phyloP scores from a whole-genome alignment of 352 stramenopile species.

The Saprolegnia diclina region DNA sequence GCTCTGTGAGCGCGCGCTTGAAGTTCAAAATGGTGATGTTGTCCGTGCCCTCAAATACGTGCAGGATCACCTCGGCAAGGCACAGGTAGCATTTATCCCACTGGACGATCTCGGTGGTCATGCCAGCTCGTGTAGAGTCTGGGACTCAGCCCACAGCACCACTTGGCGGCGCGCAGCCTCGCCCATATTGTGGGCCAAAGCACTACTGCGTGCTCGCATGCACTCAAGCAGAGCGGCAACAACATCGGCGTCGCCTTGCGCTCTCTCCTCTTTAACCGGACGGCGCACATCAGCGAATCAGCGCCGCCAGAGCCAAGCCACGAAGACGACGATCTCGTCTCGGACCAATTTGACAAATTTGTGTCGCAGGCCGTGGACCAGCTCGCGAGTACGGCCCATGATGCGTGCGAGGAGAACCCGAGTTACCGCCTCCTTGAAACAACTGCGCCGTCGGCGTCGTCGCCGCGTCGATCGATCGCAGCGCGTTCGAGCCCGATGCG shows the following conservation, averaged over 20 bases:
- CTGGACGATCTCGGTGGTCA: background rate
- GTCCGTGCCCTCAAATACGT: conserved; percentile 26
- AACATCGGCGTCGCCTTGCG: conserved; percentile 23
- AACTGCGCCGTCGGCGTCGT: conserved; percentile 41
- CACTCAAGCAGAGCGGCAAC: conserved; percentile 15
- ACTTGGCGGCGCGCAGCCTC: conserved; percentile 22
- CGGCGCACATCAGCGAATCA: background rate
- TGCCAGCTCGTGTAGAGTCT: background rate
- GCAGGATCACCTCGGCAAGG: conserved; percentile 18
- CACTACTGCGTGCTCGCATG: conserved; percentile 17
- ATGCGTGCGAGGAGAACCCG: conserved; percentile 70
- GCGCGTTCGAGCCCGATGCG: conserved; percentile 1
- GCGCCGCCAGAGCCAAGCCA: background rate
- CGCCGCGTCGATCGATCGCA: conserved; percentile 37
- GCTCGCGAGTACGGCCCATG: conserved; percentile 33
- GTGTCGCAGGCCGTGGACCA: conserved; percentile 27
- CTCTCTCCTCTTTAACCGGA: conserved; percentile 9
- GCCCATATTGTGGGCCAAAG: conserved; percentile 20
- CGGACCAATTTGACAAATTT: conserved; percentile 28
- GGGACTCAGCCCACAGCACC: conserved; percentile 23
- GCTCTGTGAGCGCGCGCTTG: conserved; percentile 19
- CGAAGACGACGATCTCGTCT: conserved; percentile 13
- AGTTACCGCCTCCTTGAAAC: conserved; percentile 62
- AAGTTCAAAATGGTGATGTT: conserved; percentile 25
- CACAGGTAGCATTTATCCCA: conserved; percentile 8